A percentile compares a stretch with the other conserved stretches of the same genome.
Conservation (phyloP, 2,329 filamentous ascomycete species). For the Incumbomyces delicatus region DNA sequence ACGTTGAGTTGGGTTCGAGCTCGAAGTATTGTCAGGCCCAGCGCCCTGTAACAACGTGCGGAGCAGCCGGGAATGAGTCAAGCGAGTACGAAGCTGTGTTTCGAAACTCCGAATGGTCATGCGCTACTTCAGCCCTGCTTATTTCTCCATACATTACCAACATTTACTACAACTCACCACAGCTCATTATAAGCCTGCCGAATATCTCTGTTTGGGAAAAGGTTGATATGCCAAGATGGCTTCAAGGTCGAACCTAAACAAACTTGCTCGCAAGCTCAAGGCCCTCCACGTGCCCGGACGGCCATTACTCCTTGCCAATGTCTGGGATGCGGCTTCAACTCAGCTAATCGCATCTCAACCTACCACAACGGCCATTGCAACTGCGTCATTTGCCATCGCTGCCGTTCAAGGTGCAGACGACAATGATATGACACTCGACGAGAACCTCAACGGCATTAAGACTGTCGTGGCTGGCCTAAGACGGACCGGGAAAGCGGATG, state of each 20-base stretch:
- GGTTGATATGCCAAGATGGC: neutral
- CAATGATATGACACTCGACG: slow-evolving; percentile 40
- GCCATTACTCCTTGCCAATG: slow-evolving; percentile 47
- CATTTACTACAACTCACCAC: too few species aligned
- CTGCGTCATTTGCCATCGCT: slow-evolving; percentile 44
- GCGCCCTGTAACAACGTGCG: too few species aligned
- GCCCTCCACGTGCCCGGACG: slow-evolving; percentile 42
- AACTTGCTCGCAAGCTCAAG: slow-evolving; percentile 26
- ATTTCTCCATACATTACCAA: too few species aligned
- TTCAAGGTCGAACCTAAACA: neutral
- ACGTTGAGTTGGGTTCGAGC: too few species aligned
- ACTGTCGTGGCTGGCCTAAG: slow-evolving; percentile 31
- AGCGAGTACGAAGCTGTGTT: too few species aligned
- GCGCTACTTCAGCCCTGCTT: too few species aligned
- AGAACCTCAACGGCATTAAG: slow-evolving; percentile 43
- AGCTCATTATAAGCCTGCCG: too few species aligned
- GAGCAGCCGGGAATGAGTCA: too few species aligned
- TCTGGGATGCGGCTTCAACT: slow-evolving; percentile 46
- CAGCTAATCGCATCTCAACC: slow-evolving; percentile 30
- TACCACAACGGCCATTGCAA: slow-evolving; percentile 36
- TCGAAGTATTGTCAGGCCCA: too few species aligned
- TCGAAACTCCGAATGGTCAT: too few species aligned
- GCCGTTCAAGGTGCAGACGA: slow-evolving; percentile 37
- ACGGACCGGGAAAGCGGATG: slow-evolving; percentile 18
- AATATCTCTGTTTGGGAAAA: too few species aligned